Conservation (phyloP, 352 stramenopile species). For the Pythium chondricola region DNA sequence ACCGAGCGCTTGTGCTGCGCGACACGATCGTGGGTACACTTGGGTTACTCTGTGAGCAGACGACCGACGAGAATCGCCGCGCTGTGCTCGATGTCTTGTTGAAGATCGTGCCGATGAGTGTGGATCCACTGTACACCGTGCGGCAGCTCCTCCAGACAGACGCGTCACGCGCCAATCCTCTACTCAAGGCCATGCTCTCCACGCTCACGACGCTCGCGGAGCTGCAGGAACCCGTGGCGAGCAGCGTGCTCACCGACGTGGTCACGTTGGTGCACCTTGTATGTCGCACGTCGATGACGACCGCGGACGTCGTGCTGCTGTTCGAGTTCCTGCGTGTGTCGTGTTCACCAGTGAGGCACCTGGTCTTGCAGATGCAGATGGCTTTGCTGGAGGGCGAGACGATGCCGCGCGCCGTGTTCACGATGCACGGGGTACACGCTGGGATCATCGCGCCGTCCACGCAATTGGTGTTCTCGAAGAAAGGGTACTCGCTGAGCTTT, state of each 20-base stretch:
- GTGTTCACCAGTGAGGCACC: constrained; percentile 27
- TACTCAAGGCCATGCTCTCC: constrained; percentile 47
- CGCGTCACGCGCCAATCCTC: constrained; percentile 13
- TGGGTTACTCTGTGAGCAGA: constrained; percentile 7
- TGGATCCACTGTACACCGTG: constrained; percentile 11
- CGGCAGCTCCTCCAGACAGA: constrained; percentile 9
- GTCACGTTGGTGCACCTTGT: constrained; percentile 40
- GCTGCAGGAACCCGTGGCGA: constrained; percentile 15
- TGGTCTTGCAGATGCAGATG: constrained; percentile 58
- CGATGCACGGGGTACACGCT: constrained; percentile 51
- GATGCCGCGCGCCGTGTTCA: constrained; percentile 61
- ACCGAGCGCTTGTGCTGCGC: constrained; percentile 15
- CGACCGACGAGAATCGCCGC: not conserved
- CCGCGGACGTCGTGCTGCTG: constrained; percentile 50
- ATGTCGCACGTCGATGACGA: constrained; percentile 52
- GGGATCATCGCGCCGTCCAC: constrained; percentile 59
- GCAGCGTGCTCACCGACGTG: constrained; percentile 26
- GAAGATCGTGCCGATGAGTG: constrained; percentile 11
- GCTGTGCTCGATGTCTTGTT: constrained; percentile 1
- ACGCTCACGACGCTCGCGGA: constrained; percentile 34
- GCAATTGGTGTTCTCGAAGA: constrained; percentile 60
- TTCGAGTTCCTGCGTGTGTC: constrained; percentile 70
- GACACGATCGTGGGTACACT: constrained; percentile 14
- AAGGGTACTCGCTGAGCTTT: constrained; percentile 69
- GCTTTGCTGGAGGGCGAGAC: constrained; percentile 45